Evolutionary conservation across 768 basidiomycete genomes (phyloP), one percentile per base, ranked within the genome.

Genomic region (Boletellus ananiceps): DNA sequence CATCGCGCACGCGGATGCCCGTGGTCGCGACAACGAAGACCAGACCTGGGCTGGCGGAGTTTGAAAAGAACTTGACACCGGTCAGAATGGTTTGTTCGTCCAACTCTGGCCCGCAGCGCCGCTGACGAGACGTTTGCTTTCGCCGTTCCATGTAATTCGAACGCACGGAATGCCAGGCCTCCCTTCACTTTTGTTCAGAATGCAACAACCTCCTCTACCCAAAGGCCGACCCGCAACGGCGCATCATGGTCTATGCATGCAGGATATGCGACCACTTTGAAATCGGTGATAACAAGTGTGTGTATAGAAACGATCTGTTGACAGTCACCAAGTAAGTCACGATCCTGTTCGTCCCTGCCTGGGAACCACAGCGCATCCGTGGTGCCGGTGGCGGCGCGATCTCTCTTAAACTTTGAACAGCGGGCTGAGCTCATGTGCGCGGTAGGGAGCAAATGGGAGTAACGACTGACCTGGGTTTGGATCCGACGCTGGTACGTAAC

Each of bases 201-300:
- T 95, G 93, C 76, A 93, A 94, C 73, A 95, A 96, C 65, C 78
- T 96, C 25, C 77, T 96, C 45, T 94, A 95, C 67, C 93, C 93
- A 18, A 85, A 93, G 71, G 93, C 90, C 37, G 94, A 96, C 69
- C 82, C 82, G 48, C 78, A 84, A 53, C 84, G 93, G 40, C 79
- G 86, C 40, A 81, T 86, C 47, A 86, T 97, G 80, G 81, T 93
- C 37, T 94, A 93, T 57, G 86, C 86, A 2, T 97, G 94, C 65
- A 80, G 93, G 43, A 96, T 95, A 62, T 97, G 94, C 67, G 69
- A 74, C 1, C 91, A 88, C 66, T 84, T 89, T 56, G 92, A 96
- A 69, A 80, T 83, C 52, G 83, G 85, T 21, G 84, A 88, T 16
- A 92, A 93, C 66, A 83, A 84, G 59, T 91, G 90, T 61, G 93